Evolutionary conservation across 2,329 filamentous ascomycete genomes (phyloP).

Genomic region (Monosporascus sp.): DNA sequence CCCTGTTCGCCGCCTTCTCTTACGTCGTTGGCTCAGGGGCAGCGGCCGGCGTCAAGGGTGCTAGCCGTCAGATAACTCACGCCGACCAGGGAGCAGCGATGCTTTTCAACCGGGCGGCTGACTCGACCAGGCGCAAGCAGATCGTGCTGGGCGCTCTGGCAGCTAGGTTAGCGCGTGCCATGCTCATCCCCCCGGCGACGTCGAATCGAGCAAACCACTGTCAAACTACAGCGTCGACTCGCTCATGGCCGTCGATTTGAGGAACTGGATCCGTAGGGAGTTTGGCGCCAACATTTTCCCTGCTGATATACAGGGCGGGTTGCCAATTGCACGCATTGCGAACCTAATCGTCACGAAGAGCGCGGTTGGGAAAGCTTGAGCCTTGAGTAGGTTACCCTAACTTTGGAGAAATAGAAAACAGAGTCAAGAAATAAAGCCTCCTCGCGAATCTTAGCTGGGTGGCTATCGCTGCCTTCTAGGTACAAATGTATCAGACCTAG

Average conservation of each 20-base stretch:
- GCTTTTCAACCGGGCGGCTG: conserved; percentile 8
- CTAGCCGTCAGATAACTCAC: background rate
- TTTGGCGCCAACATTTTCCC: background rate
- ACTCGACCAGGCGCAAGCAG: conserved; percentile 5
- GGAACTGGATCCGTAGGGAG: conserved; percentile 22
- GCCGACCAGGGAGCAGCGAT: conserved; percentile 4
- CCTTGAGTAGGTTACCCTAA: too few relatives aligned
- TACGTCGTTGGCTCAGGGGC: background rate
- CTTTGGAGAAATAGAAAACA: too few relatives aligned
- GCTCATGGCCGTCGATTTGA: conserved; percentile 26
- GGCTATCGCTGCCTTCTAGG: too few relatives aligned
- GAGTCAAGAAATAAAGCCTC: too few relatives aligned
- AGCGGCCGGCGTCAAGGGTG: background rate
- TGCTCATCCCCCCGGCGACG: conserved; percentile 17
- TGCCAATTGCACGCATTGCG: too few relatives aligned
- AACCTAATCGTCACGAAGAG: too few relatives aligned
- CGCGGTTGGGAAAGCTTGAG: too few relatives aligned
- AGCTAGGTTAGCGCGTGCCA: conserved; percentile 8
- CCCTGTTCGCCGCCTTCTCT: conserved; percentile 9
- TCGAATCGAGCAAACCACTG: conserved; percentile 18
- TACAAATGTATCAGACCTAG: too few relatives aligned
- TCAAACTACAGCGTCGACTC: conserved; percentile 26
- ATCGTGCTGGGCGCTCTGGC: conserved; percentile 9
- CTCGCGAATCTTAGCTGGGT: too few relatives aligned
- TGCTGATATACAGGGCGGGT: too few relatives aligned